A percentile compares a stretch with the other conserved stretches of the same genome.
Conservation (phyloP, 2,329 filamentous ascomycete species). For the Colletotrichum sp. region DNA sequence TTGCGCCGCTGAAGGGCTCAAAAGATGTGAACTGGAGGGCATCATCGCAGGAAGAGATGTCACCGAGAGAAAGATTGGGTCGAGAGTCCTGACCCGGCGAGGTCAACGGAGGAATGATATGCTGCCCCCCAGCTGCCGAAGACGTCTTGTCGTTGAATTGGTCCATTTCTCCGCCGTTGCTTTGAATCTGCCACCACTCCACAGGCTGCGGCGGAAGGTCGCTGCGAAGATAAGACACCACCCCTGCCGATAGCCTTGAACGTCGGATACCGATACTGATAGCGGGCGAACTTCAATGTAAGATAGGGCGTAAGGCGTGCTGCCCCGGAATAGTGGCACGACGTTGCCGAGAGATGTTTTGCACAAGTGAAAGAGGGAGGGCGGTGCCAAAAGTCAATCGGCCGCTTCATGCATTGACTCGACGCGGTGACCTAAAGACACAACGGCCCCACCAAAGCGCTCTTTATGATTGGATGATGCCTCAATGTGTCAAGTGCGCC, state of each 20-base stretch:
- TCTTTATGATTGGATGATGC: neutral
- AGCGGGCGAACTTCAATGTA: neutral
- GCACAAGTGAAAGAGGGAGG: neutral
- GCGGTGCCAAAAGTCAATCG: neutral
- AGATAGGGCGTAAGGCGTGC: neutral
- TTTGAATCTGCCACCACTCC: neutral
- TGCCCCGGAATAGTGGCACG: neutral
- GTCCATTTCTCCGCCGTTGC: neutral
- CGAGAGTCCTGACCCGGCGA: neutral
- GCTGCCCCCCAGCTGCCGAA: neutral
- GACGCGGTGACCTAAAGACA: neutral
- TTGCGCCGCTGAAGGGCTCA: neutral
- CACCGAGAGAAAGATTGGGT: neutral
- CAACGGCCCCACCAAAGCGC: neutral
- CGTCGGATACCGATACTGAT: neutral
- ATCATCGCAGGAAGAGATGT: neutral
- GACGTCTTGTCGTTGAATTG: neutral
- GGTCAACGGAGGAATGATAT: neutral
- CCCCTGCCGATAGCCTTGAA: neutral
- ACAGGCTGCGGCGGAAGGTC: neutral
- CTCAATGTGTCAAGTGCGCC: constrained; percentile 11
- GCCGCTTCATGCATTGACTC: neutral
- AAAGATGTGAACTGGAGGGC: neutral
- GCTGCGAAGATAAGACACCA: neutral
- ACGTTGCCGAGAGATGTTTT: neutral